Evolutionary conservation across 441 rosid species (phyloP), one percentile per base, ranked within the genome.

Genomic region (Populus trichocarpa): DNA sequence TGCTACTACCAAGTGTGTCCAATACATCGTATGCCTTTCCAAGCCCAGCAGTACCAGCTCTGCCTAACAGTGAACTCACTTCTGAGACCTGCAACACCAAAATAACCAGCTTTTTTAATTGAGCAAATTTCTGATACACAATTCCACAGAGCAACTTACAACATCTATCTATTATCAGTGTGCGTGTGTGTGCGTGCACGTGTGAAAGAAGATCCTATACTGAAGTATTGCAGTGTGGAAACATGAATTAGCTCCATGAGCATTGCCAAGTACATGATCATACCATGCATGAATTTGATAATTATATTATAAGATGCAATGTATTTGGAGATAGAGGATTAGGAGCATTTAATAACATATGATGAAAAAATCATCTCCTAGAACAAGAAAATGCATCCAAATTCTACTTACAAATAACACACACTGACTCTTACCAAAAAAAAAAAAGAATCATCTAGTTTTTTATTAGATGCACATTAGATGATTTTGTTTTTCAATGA

Each of bases 1-100:
- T 88, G 86, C 99, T 93, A 84, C 99, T 97, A 61, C 99, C 97
- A 7, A 97, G 93, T 0, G 95, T 93, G 85, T 97, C 99, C 84
- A 97, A 81, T 74, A 97, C 98, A 23, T 95, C 97, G 69, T 89
- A 93, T 69, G 99, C 99, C 86, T 96, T 94, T 71, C 94, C 98
- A 74, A 92, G 79, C 69, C 98, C 97, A 81, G 82, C 87, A 78
- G 96, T 90, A 32, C 98, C 93, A 61, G 98, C 99, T 86, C 95
- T 89, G 63, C 99, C 93, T 80, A 97, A 81, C 72, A 88, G 86
- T 38, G 97, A 91, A 81, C 98, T 88, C 66, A 95, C 95, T 86
- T 95, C 98, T 23, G 98, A 88, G 84, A 97, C 99, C 99, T 97
- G 83, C 73, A 80, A 64, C 67, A 57, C 32, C 64, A 76, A 25